Conservation (phyloP, 139 green algal species). For the Chlamydomonas sp. region DNA sequence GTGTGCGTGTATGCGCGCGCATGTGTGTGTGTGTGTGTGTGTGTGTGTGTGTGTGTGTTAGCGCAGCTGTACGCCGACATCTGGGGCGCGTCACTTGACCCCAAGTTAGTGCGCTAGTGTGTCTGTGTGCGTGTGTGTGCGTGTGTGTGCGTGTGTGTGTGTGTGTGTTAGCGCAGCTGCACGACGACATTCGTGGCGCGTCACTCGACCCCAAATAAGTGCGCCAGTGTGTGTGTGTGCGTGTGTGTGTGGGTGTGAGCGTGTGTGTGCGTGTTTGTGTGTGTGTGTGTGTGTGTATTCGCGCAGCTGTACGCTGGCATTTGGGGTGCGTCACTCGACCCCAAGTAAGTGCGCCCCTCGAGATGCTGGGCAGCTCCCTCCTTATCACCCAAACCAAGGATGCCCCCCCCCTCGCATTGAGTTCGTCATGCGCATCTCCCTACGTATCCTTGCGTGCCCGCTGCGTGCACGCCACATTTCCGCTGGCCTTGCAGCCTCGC, state of each 20-base stretch:
- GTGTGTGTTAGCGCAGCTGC: conserved; percentile 86
- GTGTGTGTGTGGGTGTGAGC: background rate
- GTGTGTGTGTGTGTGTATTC: conserved; percentile 53
- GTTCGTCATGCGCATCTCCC: too few species aligned
- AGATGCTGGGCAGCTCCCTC: too few species aligned
- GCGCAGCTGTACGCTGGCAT: conserved; percentile 73
- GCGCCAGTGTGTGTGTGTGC: background rate
- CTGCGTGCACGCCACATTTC: too few species aligned
- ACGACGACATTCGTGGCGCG: conserved; percentile 50
- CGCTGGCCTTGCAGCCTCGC: too few species aligned
- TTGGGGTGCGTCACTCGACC: conserved; percentile 34
- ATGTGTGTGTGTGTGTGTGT: background rate
- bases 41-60: conserved; percentile 62
- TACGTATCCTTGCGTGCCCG: too few species aligned
- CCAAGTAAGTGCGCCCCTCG: conserved; percentile 27
- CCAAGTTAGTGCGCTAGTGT: conserved; percentile 21
- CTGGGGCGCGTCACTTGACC: conserved; percentile 32
- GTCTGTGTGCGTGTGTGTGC: background rate
- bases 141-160: background rate
- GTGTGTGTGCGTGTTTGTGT: background rate
- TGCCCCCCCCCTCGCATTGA: too few species aligned
- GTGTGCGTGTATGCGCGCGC: background rate
- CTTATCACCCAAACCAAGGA: too few species aligned
- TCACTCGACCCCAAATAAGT: conserved; percentile 40
- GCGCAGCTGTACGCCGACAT: conserved; percentile 73